Percentiles rank a stretch among this genome's conserved stretches.
Evolutionary conservation across 495 filamentous ascomycete species (phyloP).

Genomic region (Aspergillus coremiiformis): DNA sequence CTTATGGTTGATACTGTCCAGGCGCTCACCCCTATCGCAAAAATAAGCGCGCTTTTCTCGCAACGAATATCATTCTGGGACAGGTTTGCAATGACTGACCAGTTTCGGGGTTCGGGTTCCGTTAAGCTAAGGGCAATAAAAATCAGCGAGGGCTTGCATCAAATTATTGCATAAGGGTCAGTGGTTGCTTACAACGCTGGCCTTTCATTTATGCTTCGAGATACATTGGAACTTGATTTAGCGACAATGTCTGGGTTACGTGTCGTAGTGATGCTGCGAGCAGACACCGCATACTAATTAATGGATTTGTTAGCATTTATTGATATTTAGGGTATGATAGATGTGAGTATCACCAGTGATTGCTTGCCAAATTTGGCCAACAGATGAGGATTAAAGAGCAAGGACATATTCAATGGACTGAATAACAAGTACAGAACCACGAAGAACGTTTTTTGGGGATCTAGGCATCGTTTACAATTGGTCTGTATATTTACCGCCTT

Average conservation of each 20-base stretch:
- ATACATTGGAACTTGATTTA: background rate
- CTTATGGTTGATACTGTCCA: constrained; percentile 27
- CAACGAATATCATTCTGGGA: background rate
- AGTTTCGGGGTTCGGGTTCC: constrained; percentile 4
- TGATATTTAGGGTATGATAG: background rate
- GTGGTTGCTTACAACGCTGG: background rate
- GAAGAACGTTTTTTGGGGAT: background rate
- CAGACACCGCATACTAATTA: background rate
- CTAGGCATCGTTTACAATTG: background rate
- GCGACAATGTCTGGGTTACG: background rate
- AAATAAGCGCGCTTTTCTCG: constrained; percentile 8
- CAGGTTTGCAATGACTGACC: constrained; percentile 5
- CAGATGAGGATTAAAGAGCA: background rate
- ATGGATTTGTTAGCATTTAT: background rate
- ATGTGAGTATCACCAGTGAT: background rate
- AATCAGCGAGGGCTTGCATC: background rate
- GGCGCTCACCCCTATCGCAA: constrained; percentile 29
- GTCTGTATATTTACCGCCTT: background rate
- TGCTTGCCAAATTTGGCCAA: background rate
- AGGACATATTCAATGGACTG: background rate
- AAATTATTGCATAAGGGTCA: background rate
- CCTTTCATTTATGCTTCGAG: background rate
- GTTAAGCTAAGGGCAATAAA: background rate
- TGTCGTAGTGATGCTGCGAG: background rate
- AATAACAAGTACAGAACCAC: background rate